Percentiles rank a stretch among this genome's conserved stretches.
Conservation (phyloP, 2,329 filamentous ascomycete species). For the Tolypocladium album region DNA sequence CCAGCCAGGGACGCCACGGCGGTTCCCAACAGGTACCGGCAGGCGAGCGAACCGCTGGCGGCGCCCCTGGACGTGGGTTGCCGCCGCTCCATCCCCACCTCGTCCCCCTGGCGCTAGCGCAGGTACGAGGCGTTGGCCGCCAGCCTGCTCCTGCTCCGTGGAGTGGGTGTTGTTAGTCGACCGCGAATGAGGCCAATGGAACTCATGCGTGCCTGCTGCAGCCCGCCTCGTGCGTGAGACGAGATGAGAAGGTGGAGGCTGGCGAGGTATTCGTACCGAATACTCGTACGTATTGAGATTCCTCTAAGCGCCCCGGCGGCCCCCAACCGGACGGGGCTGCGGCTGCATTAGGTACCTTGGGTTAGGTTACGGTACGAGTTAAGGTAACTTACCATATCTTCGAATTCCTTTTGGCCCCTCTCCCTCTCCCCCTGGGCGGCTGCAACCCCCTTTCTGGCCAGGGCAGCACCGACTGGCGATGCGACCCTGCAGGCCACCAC, state of each 20-base stretch:
- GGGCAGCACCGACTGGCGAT: neutral
- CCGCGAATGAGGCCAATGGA: no score
- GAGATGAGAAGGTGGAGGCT: neutral
- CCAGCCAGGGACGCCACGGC: neutral
- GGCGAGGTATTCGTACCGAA: neutral
- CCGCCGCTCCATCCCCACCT: neutral
- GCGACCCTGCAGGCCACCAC: neutral
- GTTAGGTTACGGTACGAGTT: no score
- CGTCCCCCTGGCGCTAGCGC: neutral
- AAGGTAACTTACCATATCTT: no score
- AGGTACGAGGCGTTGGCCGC: neutral
- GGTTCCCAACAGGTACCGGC: no score
- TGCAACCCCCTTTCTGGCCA: neutral
- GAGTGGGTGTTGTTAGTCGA: no score
- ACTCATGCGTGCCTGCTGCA: no score
- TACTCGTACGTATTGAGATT: no score
- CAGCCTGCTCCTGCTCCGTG: no score
- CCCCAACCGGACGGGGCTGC: neutral
- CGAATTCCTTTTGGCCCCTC: neutral
- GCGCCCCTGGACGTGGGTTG: neutral
- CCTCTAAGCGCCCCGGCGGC: neutral
- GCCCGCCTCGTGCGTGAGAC: no score
- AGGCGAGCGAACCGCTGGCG: neutral
- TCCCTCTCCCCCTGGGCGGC: neutral
- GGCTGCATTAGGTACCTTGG: no score